A percentile compares a stretch with the other conserved stretches of the same genome.
Evolutionary conservation across 2,329 filamentous ascomycete genomes (phyloP).

Genomic region (Dactylellina sp.): DNA sequence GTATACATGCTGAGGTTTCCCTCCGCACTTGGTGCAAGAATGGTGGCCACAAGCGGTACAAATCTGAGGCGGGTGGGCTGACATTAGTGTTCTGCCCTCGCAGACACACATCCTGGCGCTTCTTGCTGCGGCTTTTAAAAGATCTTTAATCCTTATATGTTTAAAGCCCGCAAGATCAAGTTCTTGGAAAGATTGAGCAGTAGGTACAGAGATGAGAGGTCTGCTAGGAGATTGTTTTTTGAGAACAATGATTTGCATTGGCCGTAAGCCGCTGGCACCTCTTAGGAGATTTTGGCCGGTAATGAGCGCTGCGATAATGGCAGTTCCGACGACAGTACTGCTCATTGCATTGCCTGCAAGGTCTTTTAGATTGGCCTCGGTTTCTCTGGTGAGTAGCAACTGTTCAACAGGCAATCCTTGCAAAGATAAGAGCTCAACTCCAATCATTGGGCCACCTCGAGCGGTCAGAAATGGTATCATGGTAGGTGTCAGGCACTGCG

Average conservation of each 20-base stretch:
- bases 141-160: slow-evolving; percentile 46
- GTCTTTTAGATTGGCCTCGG: slow-evolving; percentile 73
- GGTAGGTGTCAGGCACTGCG: slow-evolving; percentile 76
- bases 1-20: slow-evolving; percentile 67
- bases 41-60: slow-evolving; percentile 70
- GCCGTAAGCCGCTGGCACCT: not conserved
- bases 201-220: slow-evolving; percentile 18
- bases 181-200: slow-evolving; percentile 37
- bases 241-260: not conserved
- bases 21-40: slow-evolving; percentile 69
- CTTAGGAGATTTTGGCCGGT: slow-evolving; percentile 56
- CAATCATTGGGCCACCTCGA: slow-evolving; percentile 72
- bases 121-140: slow-evolving; percentile 57
- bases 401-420: slow-evolving; percentile 76
- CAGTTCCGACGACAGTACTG: slow-evolving; percentile 75
- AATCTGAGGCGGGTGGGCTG: slow-evolving; percentile 64
- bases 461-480: slow-evolving; percentile 73
- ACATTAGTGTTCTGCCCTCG: slow-evolving; percentile 67
- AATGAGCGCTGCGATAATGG: slow-evolving; percentile 72
- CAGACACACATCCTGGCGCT: slow-evolving; percentile 70
- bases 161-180: slow-evolving; percentile 57
- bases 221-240: not conserved
- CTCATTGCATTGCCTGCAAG: slow-evolving; percentile 85
- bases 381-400: slow-evolving; percentile 74
- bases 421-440: slow-evolving; percentile 73